Base-by-base conservation (phyloP, 2,329 filamentous ascomycete genomes). In the Fusarium subglutinans region DNA sequence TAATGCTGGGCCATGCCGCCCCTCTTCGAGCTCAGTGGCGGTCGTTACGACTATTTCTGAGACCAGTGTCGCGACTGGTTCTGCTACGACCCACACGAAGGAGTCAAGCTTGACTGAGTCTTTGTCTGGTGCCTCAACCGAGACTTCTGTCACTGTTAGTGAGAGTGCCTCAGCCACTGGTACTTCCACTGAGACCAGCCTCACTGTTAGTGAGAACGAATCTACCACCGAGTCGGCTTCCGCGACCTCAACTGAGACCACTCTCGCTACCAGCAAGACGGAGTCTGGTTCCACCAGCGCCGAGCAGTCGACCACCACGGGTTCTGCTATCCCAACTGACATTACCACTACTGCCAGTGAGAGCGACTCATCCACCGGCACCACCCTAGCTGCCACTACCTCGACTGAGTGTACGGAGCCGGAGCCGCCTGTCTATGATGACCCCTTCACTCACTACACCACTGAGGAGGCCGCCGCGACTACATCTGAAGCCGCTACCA, bases 1-100 rank as follows among this genome's bases (percentile, higher is more conserved):
- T 43, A 20, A 43, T 22, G 68, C 68, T 11, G 66, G 68, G 40
- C 68, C 66, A 44, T 71, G 68, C 15, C 66, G 60, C 44, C 66
- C 66, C 7, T 48, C 54, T 5, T 61, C 55, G 6, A 70, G 28
- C 11, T 65, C 50, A 2, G 45, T 38, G 20, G 20, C 44, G 6
- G n/a, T 47, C 15, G 48, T 44, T 12, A 47, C 62, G 28, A 68
- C 61, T n/a, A 54, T 28, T 13, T 1, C 41, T 12, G 47, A 44
- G 13, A 38, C 63, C 10, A 26, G 38, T 33, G 44, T n/a, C 30
- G 56, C 33, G 13, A 48, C 48, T 4, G 24, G 11, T 10, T 54
- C 63, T 24, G 47, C 41, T 40, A 63, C 50, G 1, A 53, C 45
- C 8, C n/a, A 13, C 10, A 54, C 37, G 7, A 35, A 40, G 22